Base-by-base conservation (phyloP, 2,329 filamentous ascomycete genomes). In the Ceratocystiopsis minuta region DNA sequence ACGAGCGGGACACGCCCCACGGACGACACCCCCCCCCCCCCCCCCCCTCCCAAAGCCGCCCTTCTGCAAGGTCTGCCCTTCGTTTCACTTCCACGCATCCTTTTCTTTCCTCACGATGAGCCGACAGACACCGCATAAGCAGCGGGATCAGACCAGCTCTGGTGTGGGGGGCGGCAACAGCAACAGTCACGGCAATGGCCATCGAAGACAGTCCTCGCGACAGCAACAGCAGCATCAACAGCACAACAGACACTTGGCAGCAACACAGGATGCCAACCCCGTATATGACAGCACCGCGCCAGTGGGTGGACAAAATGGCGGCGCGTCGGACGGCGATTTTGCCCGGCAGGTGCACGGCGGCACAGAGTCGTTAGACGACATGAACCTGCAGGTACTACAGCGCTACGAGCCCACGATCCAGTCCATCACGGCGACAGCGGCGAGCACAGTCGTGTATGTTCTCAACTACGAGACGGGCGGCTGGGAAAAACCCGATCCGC, bases 361-460 rank as follows among this genome's bases (percentile, higher is more conserved):
- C 49, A 78, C 79, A 48, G 90, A 87, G 58, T 31, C 38, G 33
- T 18, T 45, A 16, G 81, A 80, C 43, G 80, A 92, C 50, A 77
- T 96, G 54, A 96, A 96, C 64, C 69, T 93, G 49, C 68, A 75
- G 39, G 88, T 95, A 34, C 69, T 96, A 33, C 77, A 72, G 45
- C 81, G 85, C 50, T 83, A 94, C 62, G 73, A 84, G 45, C 81
- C 85, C 31, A 70, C 73, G 44, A 75, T 95, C 49, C 66, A 67
- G 45, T 64, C 68, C 41, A 85, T 95, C 54, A 67, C 85, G 48
- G 79, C 80, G 48, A 80, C 90, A 50, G 85, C 85, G 6, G 79
- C 82, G 31, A 93, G 88, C 53, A 81, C 82, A 20, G 83, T 90
- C 33, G 71, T 95, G 50, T 96, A 95, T 65, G 72, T 71, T 38